These are phyloP conservation scores for Taxawa tesnikishii DNA, from an alignment of 2,329 filamentous ascomycete genomes.

Conservation along the genomic window DNA sequence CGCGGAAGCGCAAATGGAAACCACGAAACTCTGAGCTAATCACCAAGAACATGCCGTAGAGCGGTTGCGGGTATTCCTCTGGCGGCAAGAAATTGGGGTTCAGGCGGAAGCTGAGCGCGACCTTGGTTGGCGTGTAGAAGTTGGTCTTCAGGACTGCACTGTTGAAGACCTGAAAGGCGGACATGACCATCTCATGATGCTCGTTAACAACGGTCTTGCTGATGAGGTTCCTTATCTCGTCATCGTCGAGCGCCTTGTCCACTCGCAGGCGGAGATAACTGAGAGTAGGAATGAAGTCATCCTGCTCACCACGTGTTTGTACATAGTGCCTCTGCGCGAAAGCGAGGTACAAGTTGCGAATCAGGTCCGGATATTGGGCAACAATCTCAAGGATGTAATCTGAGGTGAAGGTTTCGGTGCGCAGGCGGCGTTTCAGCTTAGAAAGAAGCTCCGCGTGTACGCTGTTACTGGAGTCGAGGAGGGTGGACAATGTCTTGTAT, in stretches of 20 bases:
- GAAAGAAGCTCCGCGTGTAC: conserved; percentile 76
- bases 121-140: conserved; percentile 95
- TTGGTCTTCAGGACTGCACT: conserved; percentile 90
- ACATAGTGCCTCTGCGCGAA: conserved; percentile 83
- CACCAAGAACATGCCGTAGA: conserved; percentile 98
- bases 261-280: conserved; percentile 55
- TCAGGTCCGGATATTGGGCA: conserved; percentile 72
- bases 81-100: conserved; percentile 80
- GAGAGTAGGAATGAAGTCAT: conserved; percentile 59
- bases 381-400: conserved; percentile 99
- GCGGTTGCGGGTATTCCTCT: conserved; percentile 81
- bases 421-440: conserved; percentile 89
- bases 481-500: conserved; percentile 73
- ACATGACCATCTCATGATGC: conserved; percentile 97
- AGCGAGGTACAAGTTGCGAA: conserved; percentile 77
- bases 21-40: conserved; percentile 94
- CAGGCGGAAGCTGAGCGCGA: conserved; percentile 90
- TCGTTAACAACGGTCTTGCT: conserved; percentile 75
- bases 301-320: conserved; percentile 49
- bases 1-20: conserved; percentile 94
- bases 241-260: conserved; percentile 64
- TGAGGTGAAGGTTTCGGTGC: conserved; percentile 93
- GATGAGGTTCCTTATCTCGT: conserved; percentile 63
- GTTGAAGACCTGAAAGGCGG: conserved; percentile 93
- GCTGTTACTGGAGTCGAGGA: conserved; percentile 71